These are phyloP conservation scores for Elsinoe perseae DNA, from an alignment of 2,329 filamentous ascomycete species.

Conservation along the genomic window DNA sequence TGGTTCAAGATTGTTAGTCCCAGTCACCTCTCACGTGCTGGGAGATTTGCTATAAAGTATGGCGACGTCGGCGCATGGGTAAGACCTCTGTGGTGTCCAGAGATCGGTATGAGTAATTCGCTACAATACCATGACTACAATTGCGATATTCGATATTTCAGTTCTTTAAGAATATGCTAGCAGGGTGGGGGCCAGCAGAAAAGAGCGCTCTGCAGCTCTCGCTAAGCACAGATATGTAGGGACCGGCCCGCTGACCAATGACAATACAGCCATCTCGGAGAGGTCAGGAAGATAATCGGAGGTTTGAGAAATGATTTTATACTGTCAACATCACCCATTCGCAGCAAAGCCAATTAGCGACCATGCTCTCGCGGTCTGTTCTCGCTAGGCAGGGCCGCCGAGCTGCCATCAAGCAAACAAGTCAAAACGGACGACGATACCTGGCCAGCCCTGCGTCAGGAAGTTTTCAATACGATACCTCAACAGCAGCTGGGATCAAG, in stretches of 20 bases:
- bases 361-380: constrained; percentile 61
- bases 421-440: constrained; percentile 53
- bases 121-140: not conserved
- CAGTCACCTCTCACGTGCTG: constrained; percentile 31
- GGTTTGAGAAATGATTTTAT: too few species aligned
- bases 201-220: not conserved
- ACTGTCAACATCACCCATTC: constrained; percentile 19
- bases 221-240: not conserved
- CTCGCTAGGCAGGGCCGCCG: constrained; percentile 57
- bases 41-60: constrained; percentile 1
- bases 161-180: not conserved
- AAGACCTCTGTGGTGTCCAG: not conserved
- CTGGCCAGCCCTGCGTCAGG: constrained; percentile 62
- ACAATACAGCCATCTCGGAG: not conserved
- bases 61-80: constrained; percentile 26
- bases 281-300: not conserved
- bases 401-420: constrained; percentile 52
- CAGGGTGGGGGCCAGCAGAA: too few species aligned
- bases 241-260: not conserved
- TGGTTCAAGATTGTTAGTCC: constrained; percentile 24
- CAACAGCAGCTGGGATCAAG: constrained; percentile 82
- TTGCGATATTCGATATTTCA: not conserved
- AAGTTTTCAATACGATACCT: constrained; percentile 78
- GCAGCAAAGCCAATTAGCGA: constrained; percentile 22
- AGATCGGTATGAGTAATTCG: not conserved